Evolutionary conservation across 1,284 basidiomycete genomes (phyloP).

Genomic region (Heterobasidion annosum): DNA sequence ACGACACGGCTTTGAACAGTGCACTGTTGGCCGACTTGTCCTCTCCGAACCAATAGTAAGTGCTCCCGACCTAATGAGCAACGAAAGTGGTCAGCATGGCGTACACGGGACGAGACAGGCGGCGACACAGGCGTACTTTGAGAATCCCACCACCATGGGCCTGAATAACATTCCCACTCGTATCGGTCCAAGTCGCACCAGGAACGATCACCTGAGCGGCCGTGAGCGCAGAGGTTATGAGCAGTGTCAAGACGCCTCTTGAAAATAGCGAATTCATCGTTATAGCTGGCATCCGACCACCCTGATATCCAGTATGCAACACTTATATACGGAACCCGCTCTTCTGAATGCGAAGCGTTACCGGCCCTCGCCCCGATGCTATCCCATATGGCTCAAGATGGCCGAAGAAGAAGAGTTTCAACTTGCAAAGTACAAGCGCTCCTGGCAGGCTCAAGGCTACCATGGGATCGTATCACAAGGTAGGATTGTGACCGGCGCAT

Average conservation of each 20-base stretch:
- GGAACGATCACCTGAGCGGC: slow-evolving; percentile 39
- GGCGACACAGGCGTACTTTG: slow-evolving; percentile 27
- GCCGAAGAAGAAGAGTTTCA: not conserved
- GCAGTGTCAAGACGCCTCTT: not conserved
- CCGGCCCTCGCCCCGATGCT: not conserved
- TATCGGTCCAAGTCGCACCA: slow-evolving; percentile 58
- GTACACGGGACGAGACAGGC: not conserved
- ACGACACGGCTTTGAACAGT: slow-evolving; percentile 51
- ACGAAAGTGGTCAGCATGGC: not conserved
- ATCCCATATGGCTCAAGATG: not conserved
- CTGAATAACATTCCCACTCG: slow-evolving; percentile 52
- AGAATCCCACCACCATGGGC: slow-evolving; percentile 55
- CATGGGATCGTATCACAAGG: not conserved
- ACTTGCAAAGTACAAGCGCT: not conserved
- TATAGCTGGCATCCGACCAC: too few species aligned
- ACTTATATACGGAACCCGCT: not conserved
- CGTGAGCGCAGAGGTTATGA: not conserved
- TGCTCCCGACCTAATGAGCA: slow-evolving; percentile 36
- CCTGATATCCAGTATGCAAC: too few species aligned
- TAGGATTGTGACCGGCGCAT: not conserved
- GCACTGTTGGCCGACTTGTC: slow-evolving; percentile 51
- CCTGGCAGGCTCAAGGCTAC: not conserved
- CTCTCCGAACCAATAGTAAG: slow-evolving; percentile 59
- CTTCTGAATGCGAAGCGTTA: not conserved
- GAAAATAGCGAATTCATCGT: not conserved